A percentile compares a stretch with the other conserved stretches of the same genome.
These are phyloP conservation scores for Debaryomyces nepalensis DNA, from an alignment of 1,139 yeast species.

Conservation along the genomic window DNA sequence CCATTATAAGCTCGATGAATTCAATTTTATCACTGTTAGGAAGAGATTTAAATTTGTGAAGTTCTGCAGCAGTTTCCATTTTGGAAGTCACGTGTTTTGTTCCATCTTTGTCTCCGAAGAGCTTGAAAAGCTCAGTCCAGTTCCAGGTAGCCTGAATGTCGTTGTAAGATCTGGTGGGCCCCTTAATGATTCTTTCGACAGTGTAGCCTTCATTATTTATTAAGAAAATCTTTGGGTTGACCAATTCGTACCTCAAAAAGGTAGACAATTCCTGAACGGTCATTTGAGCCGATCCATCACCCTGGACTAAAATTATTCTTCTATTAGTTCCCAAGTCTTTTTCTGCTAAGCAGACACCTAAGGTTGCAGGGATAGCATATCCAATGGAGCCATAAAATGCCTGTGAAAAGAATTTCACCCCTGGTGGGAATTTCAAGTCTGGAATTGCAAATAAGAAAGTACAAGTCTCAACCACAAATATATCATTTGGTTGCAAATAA, in stretches of 20 bases:
- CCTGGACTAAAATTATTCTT: slow-evolving; percentile 73
- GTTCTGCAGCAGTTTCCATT: slow-evolving; percentile 34
- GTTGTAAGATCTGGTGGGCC: slow-evolving; percentile 75
- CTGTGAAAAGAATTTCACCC: slow-evolving; percentile 60
- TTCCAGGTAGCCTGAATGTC: slow-evolving; percentile 81
- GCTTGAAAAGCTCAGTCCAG: slow-evolving; percentile 67
- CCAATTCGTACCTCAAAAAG: slow-evolving; percentile 59
- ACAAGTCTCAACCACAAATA: slow-evolving; percentile 76
- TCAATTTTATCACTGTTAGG: slow-evolving; percentile 43
- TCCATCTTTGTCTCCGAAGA: slow-evolving; percentile 63
- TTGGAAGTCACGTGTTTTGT: slow-evolving; percentile 38
- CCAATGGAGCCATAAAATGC: slow-evolving; percentile 84
- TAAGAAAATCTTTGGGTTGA: slow-evolving; percentile 63
- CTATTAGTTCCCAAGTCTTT: slow-evolving; percentile 55
- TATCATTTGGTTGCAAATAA: slow-evolving; percentile 61
- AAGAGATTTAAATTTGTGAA: slow-evolving; percentile 24
- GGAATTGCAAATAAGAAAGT: slow-evolving; percentile 74
- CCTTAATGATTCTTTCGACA: slow-evolving; percentile 82
- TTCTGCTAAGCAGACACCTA: slow-evolving; percentile 76
- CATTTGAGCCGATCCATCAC: slow-evolving; percentile 94
- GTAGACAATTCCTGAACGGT: slow-evolving; percentile 81
- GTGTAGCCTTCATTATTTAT: slow-evolving; percentile 87
- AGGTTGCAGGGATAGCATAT: slow-evolving; percentile 80
- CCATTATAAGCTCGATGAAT: slow-evolving; percentile 62
- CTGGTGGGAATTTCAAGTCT: slow-evolving; percentile 61